Conservation (phyloP, 345 rosid genomes). For the Camelina hispida region DNA sequence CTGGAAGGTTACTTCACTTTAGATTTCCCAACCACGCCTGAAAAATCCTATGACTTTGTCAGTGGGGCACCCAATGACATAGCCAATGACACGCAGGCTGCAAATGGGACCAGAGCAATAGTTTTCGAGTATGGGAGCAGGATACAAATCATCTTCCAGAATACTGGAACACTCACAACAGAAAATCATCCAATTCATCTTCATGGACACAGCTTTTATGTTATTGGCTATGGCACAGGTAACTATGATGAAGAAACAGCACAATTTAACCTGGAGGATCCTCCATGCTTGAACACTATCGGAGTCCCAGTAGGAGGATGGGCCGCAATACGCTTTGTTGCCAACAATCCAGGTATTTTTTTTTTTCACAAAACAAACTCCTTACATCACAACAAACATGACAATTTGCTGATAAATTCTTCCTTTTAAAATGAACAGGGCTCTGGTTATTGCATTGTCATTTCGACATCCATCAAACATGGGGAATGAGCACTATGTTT, state of each 20-base stretch:
- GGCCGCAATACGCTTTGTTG: constrained; percentile 82
- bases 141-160: constrained; percentile 76
- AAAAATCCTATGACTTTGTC: constrained; percentile 70
- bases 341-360: constrained; percentile 77
- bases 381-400: constrained; percentile 15
- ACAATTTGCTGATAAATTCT: constrained; percentile 34
- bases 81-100: constrained; percentile 66
- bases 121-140: constrained; percentile 70
- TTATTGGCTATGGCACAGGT: constrained; percentile 73
- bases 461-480: constrained; percentile 73
- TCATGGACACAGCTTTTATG: constrained; percentile 86
- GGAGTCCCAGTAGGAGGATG: constrained; percentile 95
- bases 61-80: constrained; percentile 80
- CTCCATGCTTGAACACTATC: constrained; percentile 83
- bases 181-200: constrained; percentile 95
- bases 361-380: constrained; percentile 11
- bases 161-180: constrained; percentile 71
- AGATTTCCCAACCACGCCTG: constrained; percentile 74
- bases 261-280: constrained; percentile 68
- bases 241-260: constrained; percentile 62
- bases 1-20: constrained; percentile 65
- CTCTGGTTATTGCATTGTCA: constrained; percentile 95
- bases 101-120: constrained; percentile 69
- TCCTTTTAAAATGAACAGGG: constrained; percentile 47
- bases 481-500: constrained; percentile 79